Conservation (phyloP, 1,139 yeast species). For the Pneumocystis oryctolagi region DNA sequence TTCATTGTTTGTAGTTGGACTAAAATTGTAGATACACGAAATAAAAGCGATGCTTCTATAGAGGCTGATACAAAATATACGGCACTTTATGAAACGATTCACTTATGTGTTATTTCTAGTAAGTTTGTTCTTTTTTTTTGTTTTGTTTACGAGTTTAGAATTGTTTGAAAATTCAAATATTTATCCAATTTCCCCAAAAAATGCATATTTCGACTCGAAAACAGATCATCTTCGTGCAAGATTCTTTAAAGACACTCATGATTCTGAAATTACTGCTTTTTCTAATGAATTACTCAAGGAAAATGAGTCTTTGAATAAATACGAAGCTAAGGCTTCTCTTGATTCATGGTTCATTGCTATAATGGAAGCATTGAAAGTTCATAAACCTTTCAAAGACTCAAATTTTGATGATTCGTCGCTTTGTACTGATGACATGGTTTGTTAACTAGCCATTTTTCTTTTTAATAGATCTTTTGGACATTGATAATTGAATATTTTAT, state of each 20-base stretch:
- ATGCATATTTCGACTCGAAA: not conserved
- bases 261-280: constrained; percentile 17
- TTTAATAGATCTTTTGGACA: not conserved
- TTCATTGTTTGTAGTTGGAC: constrained; percentile 28
- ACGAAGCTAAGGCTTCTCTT: constrained; percentile 20
- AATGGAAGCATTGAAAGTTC: constrained; percentile 26
- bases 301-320: constrained; percentile 17
- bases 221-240: not conserved
- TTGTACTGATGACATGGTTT: not conserved
- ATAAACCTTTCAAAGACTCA: not conserved
- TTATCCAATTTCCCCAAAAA: not conserved
- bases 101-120: constrained; percentile 3
- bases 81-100: constrained; percentile 34
- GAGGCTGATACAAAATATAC: constrained; percentile 32
- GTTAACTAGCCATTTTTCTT: not conserved
- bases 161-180: not conserved
- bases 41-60: constrained; percentile 33
- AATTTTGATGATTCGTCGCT: not conserved
- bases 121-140: not conserved
- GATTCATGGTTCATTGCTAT: constrained; percentile 27
- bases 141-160: not conserved
- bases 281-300: constrained; percentile 22
- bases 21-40: constrained; percentile 29
- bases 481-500: no score
- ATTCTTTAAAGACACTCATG: not conserved